A percentile compares a stretch with the other conserved stretches of the same genome.
These are phyloP conservation scores for Aspergillus proliferans DNA, from an alignment of 2,329 filamentous ascomycete genomes.

Conservation along the genomic window DNA sequence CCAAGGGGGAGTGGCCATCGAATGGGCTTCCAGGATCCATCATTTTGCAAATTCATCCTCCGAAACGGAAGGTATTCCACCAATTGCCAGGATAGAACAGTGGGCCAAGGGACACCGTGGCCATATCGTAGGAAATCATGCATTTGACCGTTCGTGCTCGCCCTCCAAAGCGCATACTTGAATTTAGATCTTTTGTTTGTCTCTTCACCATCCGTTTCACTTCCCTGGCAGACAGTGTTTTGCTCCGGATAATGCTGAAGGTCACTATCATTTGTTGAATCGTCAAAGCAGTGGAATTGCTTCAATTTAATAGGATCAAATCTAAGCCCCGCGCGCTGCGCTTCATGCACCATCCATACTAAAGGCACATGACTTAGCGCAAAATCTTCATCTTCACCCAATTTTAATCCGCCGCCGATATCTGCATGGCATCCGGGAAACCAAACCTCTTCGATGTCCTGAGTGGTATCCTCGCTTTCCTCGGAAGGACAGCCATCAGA, in stretches of 20 bases:
- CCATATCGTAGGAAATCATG: conserved; percentile 62
- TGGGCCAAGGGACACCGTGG: conserved; percentile 46
- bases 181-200: background rate
- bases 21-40: conserved; percentile 59
- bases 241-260: conserved; percentile 24
- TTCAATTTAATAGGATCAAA: conserved; percentile 48
- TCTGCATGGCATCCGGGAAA: conserved; percentile 71
- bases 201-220: background rate
- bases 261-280: conserved; percentile 8
- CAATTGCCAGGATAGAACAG: conserved; percentile 60
- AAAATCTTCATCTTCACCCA: conserved; percentile 43
- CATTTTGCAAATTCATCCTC: conserved; percentile 61
- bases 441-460: conserved; percentile 66
- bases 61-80: conserved; percentile 73
- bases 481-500: too few relatives aligned
- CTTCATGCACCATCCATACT: conserved; percentile 64
- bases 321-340: conserved; percentile 56
- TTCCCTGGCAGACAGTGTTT: conserved; percentile 35
- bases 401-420: conserved; percentile 66
- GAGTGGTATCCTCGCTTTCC: conserved; percentile 1
- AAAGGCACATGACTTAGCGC: conserved; percentile 58
- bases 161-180: background rate
- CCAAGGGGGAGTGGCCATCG: conserved; percentile 67
- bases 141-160: conserved; percentile 46
- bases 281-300: conserved; percentile 13